Conservation (phyloP, 371 early-diverging fungal species). For the Lichtheimia ramosa region DNA sequence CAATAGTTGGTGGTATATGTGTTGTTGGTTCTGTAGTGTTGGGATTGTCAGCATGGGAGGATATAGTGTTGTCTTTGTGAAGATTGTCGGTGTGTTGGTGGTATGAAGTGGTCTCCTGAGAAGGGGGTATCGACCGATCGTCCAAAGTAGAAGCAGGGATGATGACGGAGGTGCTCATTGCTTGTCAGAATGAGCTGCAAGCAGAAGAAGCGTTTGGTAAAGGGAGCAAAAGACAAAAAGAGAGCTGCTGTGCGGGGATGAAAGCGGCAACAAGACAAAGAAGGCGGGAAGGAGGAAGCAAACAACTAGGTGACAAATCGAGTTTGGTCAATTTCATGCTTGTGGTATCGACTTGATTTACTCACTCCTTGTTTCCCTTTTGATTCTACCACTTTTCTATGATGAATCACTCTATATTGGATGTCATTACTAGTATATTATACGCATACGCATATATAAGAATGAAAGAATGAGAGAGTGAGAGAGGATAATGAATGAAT, state of each 20-base stretch:
- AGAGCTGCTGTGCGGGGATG: not conserved
- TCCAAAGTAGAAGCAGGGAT: not conserved
- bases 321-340: too few relatives aligned
- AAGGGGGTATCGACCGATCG: not conserved
- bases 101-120: constrained; percentile 1
- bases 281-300: too few relatives aligned
- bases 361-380: too few relatives aligned
- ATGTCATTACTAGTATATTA: too few relatives aligned
- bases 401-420: too few relatives aligned
- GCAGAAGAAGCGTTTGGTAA: not conserved
- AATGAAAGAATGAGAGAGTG: too few relatives aligned
- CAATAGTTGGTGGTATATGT: not conserved
- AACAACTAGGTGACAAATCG: too few relatives aligned
- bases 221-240: not conserved
- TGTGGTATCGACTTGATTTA: too few relatives aligned
- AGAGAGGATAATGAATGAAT: too few relatives aligned
- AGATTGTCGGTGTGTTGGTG: not conserved
- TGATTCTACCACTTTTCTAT: too few relatives aligned
- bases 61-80: not conserved
- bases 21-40: not conserved
- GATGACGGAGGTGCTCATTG: constrained; percentile 1
- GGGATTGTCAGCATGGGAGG: not conserved
- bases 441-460: too few relatives aligned
- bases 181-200: not conserved
- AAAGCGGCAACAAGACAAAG: not conserved